phyloP scores from a whole-genome alignment of 2,329 filamentous ascomycete genomes.

The Penicillium sp. region DNA sequence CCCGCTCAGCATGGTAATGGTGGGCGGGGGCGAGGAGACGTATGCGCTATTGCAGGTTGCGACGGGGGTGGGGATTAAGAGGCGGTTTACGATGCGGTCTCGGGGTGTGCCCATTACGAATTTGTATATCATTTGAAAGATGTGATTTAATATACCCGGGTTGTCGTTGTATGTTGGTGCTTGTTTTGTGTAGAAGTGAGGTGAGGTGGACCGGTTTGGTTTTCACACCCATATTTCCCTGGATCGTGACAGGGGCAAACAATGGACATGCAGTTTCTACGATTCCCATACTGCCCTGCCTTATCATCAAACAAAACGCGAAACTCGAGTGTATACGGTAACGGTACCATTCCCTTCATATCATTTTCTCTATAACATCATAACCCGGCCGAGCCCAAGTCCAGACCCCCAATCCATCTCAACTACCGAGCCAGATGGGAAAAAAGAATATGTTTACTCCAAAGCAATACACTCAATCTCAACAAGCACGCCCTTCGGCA shows the following conservation, averaged over 20 bases:
- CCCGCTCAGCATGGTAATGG: slow-evolving; percentile 80
- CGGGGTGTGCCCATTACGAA: slow-evolving; percentile 79
- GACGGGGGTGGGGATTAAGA: slow-evolving; percentile 71
- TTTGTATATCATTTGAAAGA: slow-evolving; percentile 63
- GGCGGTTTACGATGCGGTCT: slow-evolving; percentile 78
- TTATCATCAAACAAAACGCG: neutral
- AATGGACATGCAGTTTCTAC: neutral
- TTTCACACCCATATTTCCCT: neutral
- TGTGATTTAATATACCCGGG: slow-evolving; percentile 17
- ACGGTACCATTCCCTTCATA: too few relatives aligned
- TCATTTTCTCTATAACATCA: neutral
- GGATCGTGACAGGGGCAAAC: neutral
- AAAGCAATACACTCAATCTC: slow-evolving; percentile 68
- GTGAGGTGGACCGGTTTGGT: neutral
- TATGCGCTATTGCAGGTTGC: slow-evolving; percentile 65
- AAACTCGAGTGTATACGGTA: too few relatives aligned
- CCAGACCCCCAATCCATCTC: too few relatives aligned
- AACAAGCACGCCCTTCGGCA: slow-evolving; percentile 65
- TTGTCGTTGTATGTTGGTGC: neutral
- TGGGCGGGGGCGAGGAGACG: slow-evolving; percentile 68
- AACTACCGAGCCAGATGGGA: too few relatives aligned
- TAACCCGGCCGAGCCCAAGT: too few relatives aligned
- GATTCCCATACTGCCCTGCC: neutral
- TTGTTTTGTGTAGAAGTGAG: neutral
- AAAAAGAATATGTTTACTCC: slow-evolving; percentile 30